Evolutionary conservation across 495 filamentous ascomycete species (phyloP).

Genomic region (Wilcoxina mikolae): DNA sequence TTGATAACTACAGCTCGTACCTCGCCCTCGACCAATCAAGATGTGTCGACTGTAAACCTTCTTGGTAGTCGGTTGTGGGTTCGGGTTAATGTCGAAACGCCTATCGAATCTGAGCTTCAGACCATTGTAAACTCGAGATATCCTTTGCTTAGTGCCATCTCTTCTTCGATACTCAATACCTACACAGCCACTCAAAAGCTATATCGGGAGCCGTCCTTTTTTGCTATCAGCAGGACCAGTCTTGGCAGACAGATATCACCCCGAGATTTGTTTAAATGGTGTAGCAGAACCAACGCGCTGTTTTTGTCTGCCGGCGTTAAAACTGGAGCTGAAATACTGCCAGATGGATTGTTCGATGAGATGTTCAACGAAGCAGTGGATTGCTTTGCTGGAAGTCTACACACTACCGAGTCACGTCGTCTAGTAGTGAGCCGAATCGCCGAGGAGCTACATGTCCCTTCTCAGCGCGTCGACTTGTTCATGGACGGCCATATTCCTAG

Average conservation of each 20-base stretch:
- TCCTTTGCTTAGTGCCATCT: constrained; percentile 52
- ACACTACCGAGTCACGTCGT: constrained; percentile 46
- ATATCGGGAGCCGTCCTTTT: constrained; percentile 37
- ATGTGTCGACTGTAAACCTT: constrained; percentile 39
- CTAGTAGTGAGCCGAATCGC: constrained; percentile 55
- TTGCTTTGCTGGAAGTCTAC: constrained; percentile 67
- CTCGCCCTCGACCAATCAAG: constrained; percentile 28
- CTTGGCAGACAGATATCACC: constrained; percentile 50
- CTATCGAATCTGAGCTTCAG: constrained; percentile 53
- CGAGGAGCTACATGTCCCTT: constrained; percentile 69
- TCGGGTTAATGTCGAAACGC: constrained; percentile 50
- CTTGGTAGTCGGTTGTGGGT: constrained; percentile 77
- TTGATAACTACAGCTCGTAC: constrained; percentile 85
- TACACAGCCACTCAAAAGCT: constrained; percentile 50
- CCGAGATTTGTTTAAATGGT: constrained; percentile 82
- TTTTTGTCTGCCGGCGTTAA: constrained; percentile 45
- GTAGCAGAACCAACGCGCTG: constrained; percentile 51
- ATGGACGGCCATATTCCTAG: constrained; percentile 51
- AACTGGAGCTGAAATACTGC: constrained; percentile 59
- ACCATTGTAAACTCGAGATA: constrained; percentile 56
- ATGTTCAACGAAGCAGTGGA: constrained; percentile 87
- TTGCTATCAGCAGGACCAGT: constrained; percentile 40
- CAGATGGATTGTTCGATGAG: constrained; percentile 55
- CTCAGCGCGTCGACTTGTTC: constrained; percentile 58
- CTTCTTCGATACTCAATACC: constrained; percentile 56